phyloP scores from a whole-genome alignment of 1,284 basidiomycete genomes.

The Limonomyces culmigenus region DNA sequence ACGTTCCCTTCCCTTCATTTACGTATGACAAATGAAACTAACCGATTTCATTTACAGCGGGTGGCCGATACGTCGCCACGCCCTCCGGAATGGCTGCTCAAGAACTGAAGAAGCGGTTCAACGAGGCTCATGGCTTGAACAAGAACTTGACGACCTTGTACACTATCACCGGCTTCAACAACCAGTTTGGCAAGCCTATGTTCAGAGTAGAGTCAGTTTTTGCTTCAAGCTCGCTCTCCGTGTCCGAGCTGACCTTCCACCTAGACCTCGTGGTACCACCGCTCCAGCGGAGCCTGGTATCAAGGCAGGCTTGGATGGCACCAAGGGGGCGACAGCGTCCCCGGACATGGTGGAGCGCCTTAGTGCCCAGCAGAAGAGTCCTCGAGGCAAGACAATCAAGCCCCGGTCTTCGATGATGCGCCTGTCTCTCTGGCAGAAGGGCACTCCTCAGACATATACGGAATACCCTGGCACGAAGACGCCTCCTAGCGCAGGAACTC shows the following conservation, averaged over 20 bases:
- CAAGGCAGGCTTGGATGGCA: neutral
- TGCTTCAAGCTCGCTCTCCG: constrained; percentile 1
- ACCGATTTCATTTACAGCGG: constrained; percentile 34
- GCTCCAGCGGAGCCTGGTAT: constrained; percentile 40
- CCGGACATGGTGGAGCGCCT: neutral
- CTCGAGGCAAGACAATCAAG: neutral
- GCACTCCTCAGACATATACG: neutral
- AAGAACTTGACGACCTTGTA: constrained; percentile 56
- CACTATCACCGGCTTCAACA: constrained; percentile 59
- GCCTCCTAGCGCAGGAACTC: neutral
- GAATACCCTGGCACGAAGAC: neutral
- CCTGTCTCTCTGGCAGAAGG: neutral
- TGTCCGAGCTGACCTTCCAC: neutral
- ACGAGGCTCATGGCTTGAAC: constrained; percentile 46
- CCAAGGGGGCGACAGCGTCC: neutral
- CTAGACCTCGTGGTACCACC: constrained; percentile 3
- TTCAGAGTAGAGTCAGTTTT: constrained; percentile 52
- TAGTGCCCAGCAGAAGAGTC: neutral
- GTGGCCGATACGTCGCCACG: constrained; percentile 63
- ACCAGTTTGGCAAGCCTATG: constrained; percentile 59
- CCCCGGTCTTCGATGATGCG: neutral
- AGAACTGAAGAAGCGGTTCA: constrained; percentile 58
- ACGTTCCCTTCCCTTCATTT: no score
- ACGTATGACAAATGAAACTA: no score
- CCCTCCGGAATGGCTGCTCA: constrained; percentile 54